Conservation (phyloP, 2,329 filamentous ascomycete species). For the Chlorencoelia australis region DNA sequence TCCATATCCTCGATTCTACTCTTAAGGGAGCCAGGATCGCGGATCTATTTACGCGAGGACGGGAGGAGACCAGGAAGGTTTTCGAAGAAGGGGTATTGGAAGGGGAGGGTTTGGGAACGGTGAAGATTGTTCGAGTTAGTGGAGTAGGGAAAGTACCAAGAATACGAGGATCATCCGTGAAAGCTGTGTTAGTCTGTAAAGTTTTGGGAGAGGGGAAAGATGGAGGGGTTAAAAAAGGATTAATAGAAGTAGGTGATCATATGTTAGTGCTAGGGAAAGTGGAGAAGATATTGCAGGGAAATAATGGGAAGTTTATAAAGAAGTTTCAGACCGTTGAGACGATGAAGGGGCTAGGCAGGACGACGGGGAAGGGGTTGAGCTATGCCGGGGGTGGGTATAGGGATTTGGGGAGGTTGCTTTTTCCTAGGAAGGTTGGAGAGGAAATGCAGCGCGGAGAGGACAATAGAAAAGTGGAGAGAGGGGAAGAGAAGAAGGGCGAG, state of each 20-base stretch:
- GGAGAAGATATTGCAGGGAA: too few relatives aligned
- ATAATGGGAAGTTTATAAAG: too few relatives aligned
- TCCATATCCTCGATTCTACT: constrained; percentile 19
- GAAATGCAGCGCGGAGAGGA: too few relatives aligned
- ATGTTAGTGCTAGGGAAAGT: constrained; percentile 21
- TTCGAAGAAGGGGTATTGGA: background rate
- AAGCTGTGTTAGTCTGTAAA: constrained; percentile 14
- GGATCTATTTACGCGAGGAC: constrained; percentile 18
- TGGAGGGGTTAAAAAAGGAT: constrained; percentile 2
- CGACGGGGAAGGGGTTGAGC: too few relatives aligned
- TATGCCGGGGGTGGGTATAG: too few relatives aligned
- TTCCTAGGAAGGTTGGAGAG: too few relatives aligned
- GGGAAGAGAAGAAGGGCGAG: too few relatives aligned
- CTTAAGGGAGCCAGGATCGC: constrained; percentile 17
- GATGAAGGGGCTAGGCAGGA: too few relatives aligned
- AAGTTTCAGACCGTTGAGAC: too few relatives aligned
- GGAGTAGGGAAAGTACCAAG: background rate
- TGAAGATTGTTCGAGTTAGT: background rate
- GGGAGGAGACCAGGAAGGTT: constrained; percentile 1
- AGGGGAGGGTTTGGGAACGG: background rate
- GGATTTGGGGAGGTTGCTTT: too few relatives aligned
- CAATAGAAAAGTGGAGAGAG: too few relatives aligned
- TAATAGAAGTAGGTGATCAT: constrained; percentile 23
- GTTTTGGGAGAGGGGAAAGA: constrained; percentile 6
- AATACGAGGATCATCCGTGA: constrained; percentile 7